Percentiles rank a stretch among this genome's conserved stretches.
phyloP scores from a whole-genome alignment of 2,329 filamentous ascomycete genomes.

The Exophiala bonariae region DNA sequence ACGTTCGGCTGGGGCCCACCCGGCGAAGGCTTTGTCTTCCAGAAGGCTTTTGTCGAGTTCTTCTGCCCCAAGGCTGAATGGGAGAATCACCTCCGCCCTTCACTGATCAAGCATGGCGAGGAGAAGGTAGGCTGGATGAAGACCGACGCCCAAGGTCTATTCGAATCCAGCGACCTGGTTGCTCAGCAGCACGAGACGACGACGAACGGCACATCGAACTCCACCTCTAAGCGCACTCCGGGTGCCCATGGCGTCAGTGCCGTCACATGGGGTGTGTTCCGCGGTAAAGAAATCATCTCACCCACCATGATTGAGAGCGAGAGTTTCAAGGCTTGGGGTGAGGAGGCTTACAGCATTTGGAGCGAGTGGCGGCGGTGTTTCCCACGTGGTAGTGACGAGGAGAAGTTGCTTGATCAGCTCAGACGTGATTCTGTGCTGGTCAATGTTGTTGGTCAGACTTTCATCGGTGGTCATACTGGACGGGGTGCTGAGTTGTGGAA shows the following conservation, averaged over 20 bases:
- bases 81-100: conserved; percentile 59
- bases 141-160: conserved; percentile 74
- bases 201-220: conserved; percentile 16
- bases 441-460: conserved; percentile 59
- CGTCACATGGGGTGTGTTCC: conserved; percentile 95
- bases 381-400: conserved; percentile 68
- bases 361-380: conserved; percentile 90
- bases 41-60: conserved; percentile 97
- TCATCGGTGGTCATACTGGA: conserved; percentile 39
- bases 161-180: conserved; percentile 53
- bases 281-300: conserved; percentile 91
- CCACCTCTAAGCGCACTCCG: conserved; percentile 32
- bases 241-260: conserved; percentile 71
- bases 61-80: conserved; percentile 79
- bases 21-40: conserved; percentile 87
- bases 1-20: conserved; percentile 92
- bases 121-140: conserved; percentile 85
- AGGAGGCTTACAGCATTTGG: conserved; percentile 96
- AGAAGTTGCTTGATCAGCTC: conserved; percentile 67
- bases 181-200: conserved; percentile 1
- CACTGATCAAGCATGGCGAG: conserved; percentile 60
- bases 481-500: conserved; percentile 29
- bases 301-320: conserved; percentile 96
- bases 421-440: conserved; percentile 80
- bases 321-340: conserved; percentile 88